phyloP scores from a whole-genome alignment of 2,329 filamentous ascomycete genomes.

The Apiospora sp. region DNA sequence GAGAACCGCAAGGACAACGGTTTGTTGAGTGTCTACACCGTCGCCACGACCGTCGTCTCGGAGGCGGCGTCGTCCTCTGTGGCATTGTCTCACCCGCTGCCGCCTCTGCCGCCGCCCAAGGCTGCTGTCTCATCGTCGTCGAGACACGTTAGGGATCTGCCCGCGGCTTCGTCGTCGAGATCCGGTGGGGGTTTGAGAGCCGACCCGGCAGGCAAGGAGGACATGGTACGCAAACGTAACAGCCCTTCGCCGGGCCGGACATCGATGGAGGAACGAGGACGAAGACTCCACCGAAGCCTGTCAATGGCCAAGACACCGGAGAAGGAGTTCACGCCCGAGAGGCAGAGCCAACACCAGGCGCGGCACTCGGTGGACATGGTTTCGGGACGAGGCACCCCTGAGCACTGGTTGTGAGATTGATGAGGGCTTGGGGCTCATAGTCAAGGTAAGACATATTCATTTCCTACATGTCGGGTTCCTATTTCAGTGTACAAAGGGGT shows the following conservation, averaged over 20 bases:
- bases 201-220: neutral
- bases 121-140: neutral
- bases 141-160: neutral
- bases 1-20: neutral
- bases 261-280: neutral
- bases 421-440: neutral
- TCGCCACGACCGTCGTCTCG: neutral
- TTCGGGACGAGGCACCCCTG: neutral
- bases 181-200: no score
- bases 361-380: conserved; percentile 11
- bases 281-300: neutral
- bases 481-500: no score
- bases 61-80: neutral
- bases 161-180: neutral
- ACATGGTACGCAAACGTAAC: neutral
- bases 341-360: neutral
- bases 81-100: neutral
- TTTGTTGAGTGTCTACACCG: neutral
- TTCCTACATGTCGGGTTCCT: neutral
- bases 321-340: neutral
- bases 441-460: neutral
- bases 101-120: neutral
- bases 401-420: neutral
- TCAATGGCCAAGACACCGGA: neutral
- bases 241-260: neutral